These are phyloP conservation scores for Pinus taeda DNA, from an alignment of 75 land plant genomes.

Conservation along the genomic window DNA sequence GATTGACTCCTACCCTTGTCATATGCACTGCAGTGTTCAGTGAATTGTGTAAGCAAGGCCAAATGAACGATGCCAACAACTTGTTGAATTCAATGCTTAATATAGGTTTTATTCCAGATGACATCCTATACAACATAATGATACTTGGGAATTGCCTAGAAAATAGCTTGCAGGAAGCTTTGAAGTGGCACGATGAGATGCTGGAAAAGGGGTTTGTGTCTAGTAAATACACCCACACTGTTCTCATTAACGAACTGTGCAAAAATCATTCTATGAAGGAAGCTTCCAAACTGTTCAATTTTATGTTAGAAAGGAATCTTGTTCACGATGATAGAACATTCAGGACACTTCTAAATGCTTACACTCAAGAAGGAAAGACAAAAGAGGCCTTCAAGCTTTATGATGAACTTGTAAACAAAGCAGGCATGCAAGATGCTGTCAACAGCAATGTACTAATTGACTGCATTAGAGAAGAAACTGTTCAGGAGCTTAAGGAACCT, in stretches of 20 bases:
- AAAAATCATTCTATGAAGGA: constrained; percentile 3
- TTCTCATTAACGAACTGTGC: constrained; percentile 3
- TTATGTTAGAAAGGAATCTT: constrained; percentile 4
- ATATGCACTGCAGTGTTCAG: constrained; percentile 13
- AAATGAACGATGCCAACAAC: constrained; percentile 48
- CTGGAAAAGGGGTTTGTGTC: constrained; percentile 49
- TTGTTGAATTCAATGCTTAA: constrained; percentile 34
- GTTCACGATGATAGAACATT: constrained; percentile 4
- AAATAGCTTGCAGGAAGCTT: constrained; percentile 60
- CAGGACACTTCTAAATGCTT: constrained; percentile 2
- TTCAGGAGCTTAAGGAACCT: constrained; percentile 1
- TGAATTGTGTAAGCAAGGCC: constrained; percentile 56
- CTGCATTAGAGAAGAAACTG: neutral
- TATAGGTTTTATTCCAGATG: constrained; percentile 59
- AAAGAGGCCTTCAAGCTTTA: constrained; percentile 3
- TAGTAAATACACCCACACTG: constrained; percentile 21
- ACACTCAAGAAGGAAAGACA: neutral
- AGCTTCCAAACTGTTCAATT: neutral
- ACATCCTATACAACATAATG: constrained; percentile 57
- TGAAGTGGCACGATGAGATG: constrained; percentile 64
- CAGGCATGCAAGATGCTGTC: neutral
- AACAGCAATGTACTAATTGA: neutral
- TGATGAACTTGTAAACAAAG: constrained; percentile 1
- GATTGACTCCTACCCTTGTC: too few relatives aligned
- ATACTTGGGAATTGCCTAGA: constrained; percentile 65